Base-by-base conservation (phyloP, 2,329 filamentous ascomycete species). In the Akanthomyces muscarius region DNA sequence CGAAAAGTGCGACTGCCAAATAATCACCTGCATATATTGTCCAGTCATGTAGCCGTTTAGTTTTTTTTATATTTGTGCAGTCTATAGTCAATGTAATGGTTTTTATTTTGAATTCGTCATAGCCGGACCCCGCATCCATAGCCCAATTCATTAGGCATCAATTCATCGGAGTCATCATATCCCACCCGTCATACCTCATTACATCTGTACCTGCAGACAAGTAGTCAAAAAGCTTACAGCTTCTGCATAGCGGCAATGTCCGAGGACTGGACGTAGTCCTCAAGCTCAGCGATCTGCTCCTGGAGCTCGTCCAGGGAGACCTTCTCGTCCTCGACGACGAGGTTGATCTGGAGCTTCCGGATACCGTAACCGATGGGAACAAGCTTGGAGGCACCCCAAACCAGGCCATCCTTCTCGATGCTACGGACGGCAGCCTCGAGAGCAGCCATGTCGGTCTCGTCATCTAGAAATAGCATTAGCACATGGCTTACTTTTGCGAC, bases 271-370 rank as follows among this genome's bases (percentile, higher is more conserved):
- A 99, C 92, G 78, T 91, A 89, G 77, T 99, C 95, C 83, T 98
- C 95, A 72, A 93, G 86, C 70, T 86, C 91, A 74, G 76, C 67
- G 73, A 98, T 96, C 83, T 90, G 74, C 76, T 91, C 87, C 85
- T 97, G 87, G 70, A 99, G 88, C 67, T 97, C 94, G 71, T 89
- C 86, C 68, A 91, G 78, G 69, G 91, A 93, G 75, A 99, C 79
- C 87, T 97, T 97, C 70, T 98, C 94, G 77, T 99, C 95, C 85
- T 98, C 95, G 69, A 98, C 83, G 72, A 98, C 92, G 71, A 98
- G 81, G 89, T 91, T 98, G 84, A 99, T 96, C 86, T 98, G 94
- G 68, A 99, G 88, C 87, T 98, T 98, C 86, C 91, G 95, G 85
- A 99, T 96, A 85, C 95, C 95, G 85, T 91, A 99, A 74, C 93